Evolutionary conservation across 2,329 filamentous ascomycete species (phyloP).

Genomic region (Raffaelea deltoideospora): DNA sequence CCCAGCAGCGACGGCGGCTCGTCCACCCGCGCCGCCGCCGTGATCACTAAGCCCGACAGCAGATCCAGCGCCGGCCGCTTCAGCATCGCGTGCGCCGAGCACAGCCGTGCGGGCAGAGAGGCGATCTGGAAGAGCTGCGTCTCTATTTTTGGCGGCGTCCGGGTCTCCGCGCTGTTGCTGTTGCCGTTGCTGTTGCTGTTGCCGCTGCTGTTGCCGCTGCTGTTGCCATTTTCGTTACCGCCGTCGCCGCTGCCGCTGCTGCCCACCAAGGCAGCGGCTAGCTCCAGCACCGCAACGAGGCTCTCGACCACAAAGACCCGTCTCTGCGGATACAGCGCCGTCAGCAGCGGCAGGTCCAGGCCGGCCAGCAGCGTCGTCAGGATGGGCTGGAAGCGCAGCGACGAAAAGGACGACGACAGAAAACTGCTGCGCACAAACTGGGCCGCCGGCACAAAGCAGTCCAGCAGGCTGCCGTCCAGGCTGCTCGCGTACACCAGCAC

Average conservation of each 20-base stretch:
- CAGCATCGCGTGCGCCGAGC: conserved; percentile 53
- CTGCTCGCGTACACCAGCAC: conserved; percentile 61
- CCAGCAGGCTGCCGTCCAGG: conserved; percentile 27
- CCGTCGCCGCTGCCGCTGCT: conserved; percentile 46
- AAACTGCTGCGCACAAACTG: conserved; percentile 65
- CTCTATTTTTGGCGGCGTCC: conserved; percentile 55
- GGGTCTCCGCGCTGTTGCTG: too few relatives aligned
- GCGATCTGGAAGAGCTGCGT: conserved; percentile 68
- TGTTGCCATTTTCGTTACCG: too few relatives aligned
- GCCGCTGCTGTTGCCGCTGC: neutral
- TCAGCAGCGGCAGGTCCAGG: conserved; percentile 43
- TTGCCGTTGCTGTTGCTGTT: conserved; percentile 14
- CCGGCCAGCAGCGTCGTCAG: conserved; percentile 53
- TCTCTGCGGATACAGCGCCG: conserved; percentile 42
- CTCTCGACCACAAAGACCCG: conserved; percentile 43
- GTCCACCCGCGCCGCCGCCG: conserved; percentile 40
- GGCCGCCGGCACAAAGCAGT: conserved; percentile 55
- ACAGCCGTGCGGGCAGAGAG: conserved; percentile 62
- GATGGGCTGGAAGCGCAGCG: conserved; percentile 63
- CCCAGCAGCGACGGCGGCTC: conserved; percentile 91
- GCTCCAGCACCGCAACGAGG: conserved; percentile 45
- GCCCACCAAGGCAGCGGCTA: conserved; percentile 57
- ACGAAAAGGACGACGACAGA: conserved; percentile 51
- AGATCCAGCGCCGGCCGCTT: conserved; percentile 51
- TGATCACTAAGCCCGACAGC: conserved; percentile 58